A percentile compares a stretch with the other conserved stretches of the same genome.
Evolutionary conservation across 805 yeast genomes (phyloP).

Genomic region (Nakazawaea ernobii): DNA sequence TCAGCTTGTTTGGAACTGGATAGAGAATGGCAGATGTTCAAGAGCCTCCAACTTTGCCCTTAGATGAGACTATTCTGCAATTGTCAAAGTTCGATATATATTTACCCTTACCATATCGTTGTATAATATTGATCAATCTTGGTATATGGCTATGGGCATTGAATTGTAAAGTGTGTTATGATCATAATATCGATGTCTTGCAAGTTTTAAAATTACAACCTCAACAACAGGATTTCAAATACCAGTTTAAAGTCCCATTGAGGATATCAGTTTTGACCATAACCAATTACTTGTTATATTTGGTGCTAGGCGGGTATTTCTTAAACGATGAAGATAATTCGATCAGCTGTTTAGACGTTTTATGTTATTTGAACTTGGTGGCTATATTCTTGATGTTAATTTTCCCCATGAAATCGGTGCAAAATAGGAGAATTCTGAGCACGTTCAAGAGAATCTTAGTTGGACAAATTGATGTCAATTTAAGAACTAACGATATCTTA

Average conservation of each 20-base stretch:
- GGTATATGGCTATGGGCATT: conserved; percentile 52
- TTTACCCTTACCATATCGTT: conserved; percentile 47
- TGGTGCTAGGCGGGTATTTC: conserved; percentile 16
- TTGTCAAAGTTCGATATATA: conserved; percentile 23
- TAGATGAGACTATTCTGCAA: conserved; percentile 9
- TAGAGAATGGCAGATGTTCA: conserved; percentile 3
- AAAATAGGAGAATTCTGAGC: conserved; percentile 39
- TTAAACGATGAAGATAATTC: conserved; percentile 16
- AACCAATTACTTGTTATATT: conserved; percentile 23
- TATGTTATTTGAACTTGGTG: conserved; percentile 34
- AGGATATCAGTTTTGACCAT: conserved; percentile 21
- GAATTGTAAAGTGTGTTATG: conserved; percentile 33
- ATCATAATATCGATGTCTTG: conserved; percentile 37
- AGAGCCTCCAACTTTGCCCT: conserved; percentile 6
- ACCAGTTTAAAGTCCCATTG: conserved; percentile 13
- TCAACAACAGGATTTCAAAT: conserved; percentile 17
- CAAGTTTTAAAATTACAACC: conserved; percentile 32
- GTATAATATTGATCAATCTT: conserved; percentile 40
- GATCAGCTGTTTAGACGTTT: conserved; percentile 23
- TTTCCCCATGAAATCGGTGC: conserved; percentile 24
- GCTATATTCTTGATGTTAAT: conserved; percentile 29
- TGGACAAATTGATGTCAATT: conserved; percentile 55
- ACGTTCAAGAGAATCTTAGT: conserved; percentile 46
- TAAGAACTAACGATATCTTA: conserved; percentile 74
- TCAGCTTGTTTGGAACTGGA: not conserved